Base-by-base conservation (phyloP, 73 alveolate genomes). In the Tetrahymena elliotti region DNA sequence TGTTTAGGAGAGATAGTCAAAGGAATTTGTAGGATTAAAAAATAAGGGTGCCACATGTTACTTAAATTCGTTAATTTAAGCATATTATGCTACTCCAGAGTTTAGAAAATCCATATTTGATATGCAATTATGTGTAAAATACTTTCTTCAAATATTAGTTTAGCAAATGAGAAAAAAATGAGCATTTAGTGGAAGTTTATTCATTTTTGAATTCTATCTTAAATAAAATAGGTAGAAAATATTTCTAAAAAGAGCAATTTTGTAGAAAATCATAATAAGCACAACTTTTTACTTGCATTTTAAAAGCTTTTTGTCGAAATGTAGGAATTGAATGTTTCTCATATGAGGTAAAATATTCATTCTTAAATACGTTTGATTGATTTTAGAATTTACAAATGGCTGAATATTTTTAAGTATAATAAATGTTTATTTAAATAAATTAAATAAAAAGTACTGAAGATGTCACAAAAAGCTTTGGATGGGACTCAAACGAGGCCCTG, bases 31-130 rank as follows among this genome's bases (percentile, higher is more conserved):
- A 27, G 99, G 99, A 27, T 93, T 98, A 84, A 93, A 96, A 84
- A 98, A 98, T 82, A 96, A 97, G 93, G 99, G 99, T 52, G 99
- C 98, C 36, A 98, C 99, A 20, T 98, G 99, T 94, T 98, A 98
- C 94, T 96, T 98, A 96, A 98, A 98, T 96, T 97, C 99, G 18
- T 97, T 98, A 47, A 95, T 98, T 94, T 98, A 98, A 96, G 93
- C 99, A 31, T 94, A 97, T 96, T 98, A 96, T 83, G 95, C 98
- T 97, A 97, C 99, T 38, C 99, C 99, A 7, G 96, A 98, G 95
- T 97, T 98, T 94, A 96, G 99, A 38, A 88, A 84, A 31, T 97
- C 97, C 24, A 97, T 98, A 35, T 97, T 94, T 94, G 93, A 96
- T 35, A 97, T 98, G 83, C 98, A 98, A n/a, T 96, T 98, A 38